Conservation (phyloP, 331 rosid species). For the Cucumis variabilis region DNA sequence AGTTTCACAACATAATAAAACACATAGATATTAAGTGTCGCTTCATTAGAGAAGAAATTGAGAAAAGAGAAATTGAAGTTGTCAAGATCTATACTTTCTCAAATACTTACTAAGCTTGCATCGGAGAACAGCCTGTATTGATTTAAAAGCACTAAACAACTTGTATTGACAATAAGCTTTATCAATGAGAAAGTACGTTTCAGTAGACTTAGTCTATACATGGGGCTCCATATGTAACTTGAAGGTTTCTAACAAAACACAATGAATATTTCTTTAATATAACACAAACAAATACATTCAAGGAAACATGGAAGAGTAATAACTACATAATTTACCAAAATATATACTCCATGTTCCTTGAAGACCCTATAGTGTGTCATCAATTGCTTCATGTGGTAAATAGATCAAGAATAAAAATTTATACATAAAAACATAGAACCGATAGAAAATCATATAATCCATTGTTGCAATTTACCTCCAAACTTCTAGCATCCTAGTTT, state of each 20-base stretch:
- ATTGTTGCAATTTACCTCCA: constrained; percentile 76
- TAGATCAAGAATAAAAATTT: constrained; percentile 70
- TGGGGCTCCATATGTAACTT: constrained; percentile 93
- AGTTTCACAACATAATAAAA: too few species aligned
- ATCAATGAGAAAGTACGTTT: constrained; percentile 67
- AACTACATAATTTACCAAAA: constrained; percentile 64
- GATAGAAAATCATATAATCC: too few species aligned
- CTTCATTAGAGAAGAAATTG: too few species aligned
- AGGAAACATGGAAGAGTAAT: constrained; percentile 3
- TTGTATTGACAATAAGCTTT: constrained; percentile 89
- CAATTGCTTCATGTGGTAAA: constrained; percentile 88
- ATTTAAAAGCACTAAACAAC: too few species aligned
- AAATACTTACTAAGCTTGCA: too few species aligned
- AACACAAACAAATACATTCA: not conserved
- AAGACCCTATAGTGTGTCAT: constrained; percentile 96
- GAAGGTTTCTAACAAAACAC: constrained; percentile 36
- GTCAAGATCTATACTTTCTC: too few species aligned
- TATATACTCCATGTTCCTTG: constrained; percentile 84
- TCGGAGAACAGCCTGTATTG: too few species aligned
- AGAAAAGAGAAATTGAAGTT: too few species aligned
- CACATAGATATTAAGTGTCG: too few species aligned
- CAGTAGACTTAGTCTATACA: constrained; percentile 64
- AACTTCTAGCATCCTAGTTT: constrained; percentile 80
- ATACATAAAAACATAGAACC: constrained; percentile 37
- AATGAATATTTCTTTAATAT: constrained; percentile 1